These are phyloP conservation scores for Phalaenopsis hybrid DNA, from an alignment of 116 monocot genomes.

Conservation along the genomic window DNA sequence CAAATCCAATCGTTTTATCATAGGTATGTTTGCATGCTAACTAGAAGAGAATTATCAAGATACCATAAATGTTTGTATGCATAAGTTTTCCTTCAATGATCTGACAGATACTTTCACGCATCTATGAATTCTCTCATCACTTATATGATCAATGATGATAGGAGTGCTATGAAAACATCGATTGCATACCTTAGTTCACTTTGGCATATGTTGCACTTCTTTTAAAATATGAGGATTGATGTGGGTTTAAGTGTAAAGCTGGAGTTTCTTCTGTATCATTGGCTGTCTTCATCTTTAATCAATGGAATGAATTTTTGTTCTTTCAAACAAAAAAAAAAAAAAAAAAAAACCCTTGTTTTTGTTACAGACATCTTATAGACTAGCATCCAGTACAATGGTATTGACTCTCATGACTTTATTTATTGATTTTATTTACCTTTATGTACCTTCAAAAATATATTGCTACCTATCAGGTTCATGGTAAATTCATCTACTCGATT, in stretches of 20 bases:
- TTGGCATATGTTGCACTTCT: background rate
- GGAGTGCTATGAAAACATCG: background rate
- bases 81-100: background rate
- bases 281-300: background rate
- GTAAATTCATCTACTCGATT: constrained; percentile 12
- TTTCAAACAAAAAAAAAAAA: background rate
- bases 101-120: background rate
- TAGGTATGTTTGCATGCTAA: too few species aligned
- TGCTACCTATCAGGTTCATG: background rate
- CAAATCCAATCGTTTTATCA: too few species aligned
- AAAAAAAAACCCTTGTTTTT: background rate
- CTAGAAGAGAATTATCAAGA: too few species aligned
- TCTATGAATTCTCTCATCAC: background rate
- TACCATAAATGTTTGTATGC: too few species aligned
- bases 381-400: background rate
- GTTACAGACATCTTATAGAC: background rate
- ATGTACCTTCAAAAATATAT: background rate
- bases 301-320: background rate
- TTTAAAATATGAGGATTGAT: background rate
- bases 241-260: background rate
- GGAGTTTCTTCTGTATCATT: background rate
- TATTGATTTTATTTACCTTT: constrained; percentile 7
- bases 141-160: background rate
- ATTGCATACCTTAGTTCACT: background rate
- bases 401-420: constrained; percentile 1